Base-by-base conservation (phyloP, 805 yeast species). In the Starmerella floricola region DNA sequence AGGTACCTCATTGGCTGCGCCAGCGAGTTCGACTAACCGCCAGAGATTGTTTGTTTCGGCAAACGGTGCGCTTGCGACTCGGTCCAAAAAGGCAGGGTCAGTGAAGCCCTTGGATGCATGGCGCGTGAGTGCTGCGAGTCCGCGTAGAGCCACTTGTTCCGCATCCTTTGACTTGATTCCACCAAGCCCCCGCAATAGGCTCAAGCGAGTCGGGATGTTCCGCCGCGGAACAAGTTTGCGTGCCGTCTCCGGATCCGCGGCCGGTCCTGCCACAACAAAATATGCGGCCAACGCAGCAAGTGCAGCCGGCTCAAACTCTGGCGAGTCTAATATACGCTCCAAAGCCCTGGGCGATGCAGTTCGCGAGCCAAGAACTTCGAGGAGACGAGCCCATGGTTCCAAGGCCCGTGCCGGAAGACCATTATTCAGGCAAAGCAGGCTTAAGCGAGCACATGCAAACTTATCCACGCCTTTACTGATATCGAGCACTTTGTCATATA, bases 231-330 rank as follows among this genome's bases (percentile, higher is more conserved):
- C 60, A 2, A 59, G 52, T 32, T 53, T 47, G 6, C 36, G 41
- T 4, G 61, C 62, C 16, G 51, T 41, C 13, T 40, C 51, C 13
- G 57, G 42, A 16, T 54, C 56, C 8, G 54, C 46, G n/a, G 42
- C 34, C 11, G 47, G 40, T 34, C 53, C 55, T 15, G 47, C 32
- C n/a, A 42, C 39, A 18, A 44, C 42, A 35, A 56, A 45, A 43
- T 60, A 60, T 10, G 62, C 60, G 3, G 56, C 56, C 18, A 60
- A 49, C 6, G 63, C 63, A 5, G 61, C 51, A 34, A 54, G 30
- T 2, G 61, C 60, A 8, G 62, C 58, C 13, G 58, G 55, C 21
- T 49, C 43, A 40, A 54, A 56, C 30, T 48, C 52, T 2, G 45
- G 47, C 17, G 35, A 30, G 5, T 52, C 45, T 12, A 57, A 50